These are phyloP conservation scores for Suillus bovinus DNA, from an alignment of 768 basidiomycete species.

Conservation along the genomic window DNA sequence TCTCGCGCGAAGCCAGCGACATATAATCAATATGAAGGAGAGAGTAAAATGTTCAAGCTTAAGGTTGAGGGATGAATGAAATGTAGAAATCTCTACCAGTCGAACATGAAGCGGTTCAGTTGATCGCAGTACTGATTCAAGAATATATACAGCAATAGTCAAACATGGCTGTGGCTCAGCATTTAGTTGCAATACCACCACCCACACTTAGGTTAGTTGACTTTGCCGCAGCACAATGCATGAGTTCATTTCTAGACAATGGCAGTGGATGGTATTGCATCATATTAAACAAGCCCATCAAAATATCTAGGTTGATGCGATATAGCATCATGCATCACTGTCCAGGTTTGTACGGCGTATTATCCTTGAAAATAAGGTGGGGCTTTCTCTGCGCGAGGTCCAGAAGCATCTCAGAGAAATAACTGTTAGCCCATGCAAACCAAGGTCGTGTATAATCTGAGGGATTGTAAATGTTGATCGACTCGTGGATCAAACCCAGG, in stretches of 20 bases:
- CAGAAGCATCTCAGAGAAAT: slow-evolving; percentile 80
- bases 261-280: not conserved
- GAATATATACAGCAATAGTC: not conserved
- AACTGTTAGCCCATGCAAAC: slow-evolving; percentile 87
- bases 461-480: slow-evolving; percentile 59
- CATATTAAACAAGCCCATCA: not conserved
- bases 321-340: slow-evolving; percentile 32
- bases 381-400: slow-evolving; percentile 78
- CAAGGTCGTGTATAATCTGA: slow-evolving; percentile 66
- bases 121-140: slow-evolving; percentile 4
- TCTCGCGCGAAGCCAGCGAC: slow-evolving; percentile 65
- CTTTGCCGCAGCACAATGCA: not conserved
- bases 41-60: not conserved
- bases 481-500: slow-evolving; percentile 79
- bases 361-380: slow-evolving; percentile 57
- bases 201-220: not conserved
- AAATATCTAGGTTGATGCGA: not conserved
- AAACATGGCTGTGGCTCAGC: slow-evolving; percentile 3
- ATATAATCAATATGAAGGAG: slow-evolving; percentile 35
- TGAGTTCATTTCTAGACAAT: not conserved
- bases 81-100: not conserved
- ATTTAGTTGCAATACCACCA: not conserved
- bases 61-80: not conserved
- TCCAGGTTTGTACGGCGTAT: slow-evolving; percentile 57
- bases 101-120: not conserved